phyloP scores from a whole-genome alignment of 2,329 filamentous ascomycete genomes.

The Cercospora nicotianae region DNA sequence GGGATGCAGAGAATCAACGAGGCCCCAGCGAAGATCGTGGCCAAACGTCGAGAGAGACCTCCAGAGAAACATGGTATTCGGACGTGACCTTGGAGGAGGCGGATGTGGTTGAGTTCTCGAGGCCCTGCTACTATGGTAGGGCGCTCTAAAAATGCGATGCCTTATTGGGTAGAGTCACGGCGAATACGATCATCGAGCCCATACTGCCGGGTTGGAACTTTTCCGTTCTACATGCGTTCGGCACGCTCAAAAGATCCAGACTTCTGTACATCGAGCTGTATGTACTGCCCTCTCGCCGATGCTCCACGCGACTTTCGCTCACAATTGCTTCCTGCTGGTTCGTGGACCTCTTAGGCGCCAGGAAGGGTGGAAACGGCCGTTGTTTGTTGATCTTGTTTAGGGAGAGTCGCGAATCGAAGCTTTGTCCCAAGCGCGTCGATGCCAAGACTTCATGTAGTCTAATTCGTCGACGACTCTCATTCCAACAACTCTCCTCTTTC shows the following conservation, averaged over 20 bases:
- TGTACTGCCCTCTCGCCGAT: not conserved
- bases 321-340: not conserved
- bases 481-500: not conserved
- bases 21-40: not conserved
- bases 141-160: not conserved
- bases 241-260: not conserved
- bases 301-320: not conserved
- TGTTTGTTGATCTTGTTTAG: not conserved
- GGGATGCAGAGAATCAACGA: not conserved
- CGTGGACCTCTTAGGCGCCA: not conserved
- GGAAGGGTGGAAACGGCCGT: not conserved
- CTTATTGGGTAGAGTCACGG: not conserved
- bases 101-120: not conserved
- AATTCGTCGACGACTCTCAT: not conserved
- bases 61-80: constrained; percentile 9
- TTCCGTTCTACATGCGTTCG: not conserved
- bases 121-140: not conserved
- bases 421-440: not conserved
- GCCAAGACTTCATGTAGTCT: not conserved
- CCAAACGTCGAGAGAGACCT: not conserved
- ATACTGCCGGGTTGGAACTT: not conserved
- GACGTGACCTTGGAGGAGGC: constrained; percentile 1
- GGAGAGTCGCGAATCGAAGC: not conserved
- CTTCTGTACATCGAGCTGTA: not conserved
- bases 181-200: not conserved